A percentile compares a stretch with the other conserved stretches of the same genome.
These are phyloP conservation scores for Chalciporus piperatus DNA, from an alignment of 768 basidiomycete species.

Conservation along the genomic window DNA sequence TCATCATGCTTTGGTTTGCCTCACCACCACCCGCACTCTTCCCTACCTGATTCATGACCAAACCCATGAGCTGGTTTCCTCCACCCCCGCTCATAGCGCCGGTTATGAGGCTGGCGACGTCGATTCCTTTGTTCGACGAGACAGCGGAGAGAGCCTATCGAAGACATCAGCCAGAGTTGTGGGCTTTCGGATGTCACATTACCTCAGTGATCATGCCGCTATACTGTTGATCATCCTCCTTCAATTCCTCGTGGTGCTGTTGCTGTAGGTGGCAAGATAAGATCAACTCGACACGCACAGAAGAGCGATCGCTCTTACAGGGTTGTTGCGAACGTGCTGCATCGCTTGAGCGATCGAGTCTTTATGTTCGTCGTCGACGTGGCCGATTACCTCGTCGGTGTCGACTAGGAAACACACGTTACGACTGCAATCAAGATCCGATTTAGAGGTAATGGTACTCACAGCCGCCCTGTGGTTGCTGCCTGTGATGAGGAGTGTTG, in stretches of 20 bases:
- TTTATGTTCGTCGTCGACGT: conserved; percentile 27
- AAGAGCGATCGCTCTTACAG: conserved; percentile 6
- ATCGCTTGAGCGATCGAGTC: conserved; percentile 17
- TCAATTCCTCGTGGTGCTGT: conserved; percentile 15
- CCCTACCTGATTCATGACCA: conserved; percentile 81
- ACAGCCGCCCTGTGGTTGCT: conserved; percentile 24
- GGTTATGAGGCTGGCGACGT: conserved; percentile 22
- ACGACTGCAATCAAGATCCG: conserved; percentile 4
- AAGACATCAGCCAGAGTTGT: conserved; percentile 3
- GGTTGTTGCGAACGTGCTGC: conserved; percentile 21
- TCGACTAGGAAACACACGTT: conserved; percentile 45
- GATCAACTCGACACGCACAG: neutral
- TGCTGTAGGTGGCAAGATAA: conserved; percentile 6
- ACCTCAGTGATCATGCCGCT: conserved; percentile 19
- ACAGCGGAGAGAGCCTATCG: conserved; percentile 18
- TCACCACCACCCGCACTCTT: conserved; percentile 61
- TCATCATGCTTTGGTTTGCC: conserved; percentile 78
- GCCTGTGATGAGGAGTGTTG: conserved; percentile 52
- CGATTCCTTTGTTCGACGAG: conserved; percentile 31
- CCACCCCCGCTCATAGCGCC: conserved; percentile 42
- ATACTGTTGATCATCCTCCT: conserved; percentile 11
- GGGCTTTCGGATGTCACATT: neutral
- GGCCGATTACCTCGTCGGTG: conserved; percentile 56
- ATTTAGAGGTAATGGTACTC: conserved; percentile 7
- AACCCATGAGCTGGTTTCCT: conserved; percentile 68